Evolutionary conservation across 495 filamentous ascomycete species (phyloP).

Genomic region (Xylaria venustula): DNA sequence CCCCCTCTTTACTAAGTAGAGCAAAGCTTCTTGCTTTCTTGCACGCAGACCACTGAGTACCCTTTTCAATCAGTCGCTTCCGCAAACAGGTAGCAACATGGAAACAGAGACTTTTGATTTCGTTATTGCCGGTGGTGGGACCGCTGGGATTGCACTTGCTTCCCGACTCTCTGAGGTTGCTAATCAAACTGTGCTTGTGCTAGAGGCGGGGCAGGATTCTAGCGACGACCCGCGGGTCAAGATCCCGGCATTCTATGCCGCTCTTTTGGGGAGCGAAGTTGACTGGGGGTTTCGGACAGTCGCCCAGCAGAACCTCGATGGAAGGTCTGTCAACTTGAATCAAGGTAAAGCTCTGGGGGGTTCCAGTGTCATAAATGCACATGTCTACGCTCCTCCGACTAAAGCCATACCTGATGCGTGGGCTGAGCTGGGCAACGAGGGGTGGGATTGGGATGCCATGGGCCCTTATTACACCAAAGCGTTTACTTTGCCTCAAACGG

Average conservation of each 20-base stretch:
- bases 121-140: conserved; percentile 47
- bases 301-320: conserved; percentile 36
- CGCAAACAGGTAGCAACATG: no score
- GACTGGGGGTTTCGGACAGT: conserved; percentile 49
- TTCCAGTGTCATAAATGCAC: conserved; percentile 54
- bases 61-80: no score
- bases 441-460: conserved; percentile 51
- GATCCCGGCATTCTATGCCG: conserved; percentile 4
- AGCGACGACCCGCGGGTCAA: conserved; percentile 10
- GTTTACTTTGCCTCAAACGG: conserved; percentile 19
- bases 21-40: no score
- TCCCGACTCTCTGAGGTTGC: conserved; percentile 45
- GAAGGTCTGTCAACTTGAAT: conserved; percentile 33
- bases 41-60: no score
- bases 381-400: conserved; percentile 45
- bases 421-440: conserved; percentile 50
- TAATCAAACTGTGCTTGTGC: conserved; percentile 41
- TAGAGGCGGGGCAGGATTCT: conserved; percentile 46
- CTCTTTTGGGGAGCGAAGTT: neutral
- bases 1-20: no score
- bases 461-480: conserved; percentile 46
- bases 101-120: conserved; percentile 27
- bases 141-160: conserved; percentile 48
- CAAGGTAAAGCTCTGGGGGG: conserved; percentile 59
- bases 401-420: conserved; percentile 48